A percentile compares a stretch with the other conserved stretches of the same genome.
phyloP scores from a whole-genome alignment of 2,329 filamentous ascomycete species.

The Lasiodiplodia citricola region DNA sequence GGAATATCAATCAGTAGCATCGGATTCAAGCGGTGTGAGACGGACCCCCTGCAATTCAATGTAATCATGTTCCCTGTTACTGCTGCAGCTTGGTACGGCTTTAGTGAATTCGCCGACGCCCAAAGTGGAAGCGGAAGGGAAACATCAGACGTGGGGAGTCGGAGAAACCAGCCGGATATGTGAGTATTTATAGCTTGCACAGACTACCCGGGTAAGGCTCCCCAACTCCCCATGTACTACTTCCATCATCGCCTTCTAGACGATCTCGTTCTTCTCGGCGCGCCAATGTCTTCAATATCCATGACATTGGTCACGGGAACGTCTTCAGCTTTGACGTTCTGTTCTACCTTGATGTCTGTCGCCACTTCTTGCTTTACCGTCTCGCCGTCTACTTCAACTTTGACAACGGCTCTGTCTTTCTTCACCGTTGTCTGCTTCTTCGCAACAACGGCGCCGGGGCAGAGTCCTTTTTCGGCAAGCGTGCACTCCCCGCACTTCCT shows the following conservation, averaged over 20 bases:
- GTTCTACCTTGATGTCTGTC: constrained; percentile 33
- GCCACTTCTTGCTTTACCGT: constrained; percentile 34
- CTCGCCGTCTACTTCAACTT: constrained; percentile 44
- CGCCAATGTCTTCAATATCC: constrained; percentile 31
- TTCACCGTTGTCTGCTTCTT: constrained; percentile 58
- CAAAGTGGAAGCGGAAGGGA: background rate
- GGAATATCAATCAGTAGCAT: background rate
- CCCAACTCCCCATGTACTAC: background rate
- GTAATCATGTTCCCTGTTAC: background rate
- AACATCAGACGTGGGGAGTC: background rate
- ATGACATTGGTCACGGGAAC: constrained; percentile 29
- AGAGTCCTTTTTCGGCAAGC: constrained; percentile 76
- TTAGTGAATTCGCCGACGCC: background rate
- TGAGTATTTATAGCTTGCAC: background rate
- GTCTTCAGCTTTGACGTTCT: constrained; percentile 36
- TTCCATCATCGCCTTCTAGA: constrained; percentile 6
- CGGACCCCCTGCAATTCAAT: background rate
- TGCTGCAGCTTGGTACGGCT: background rate
- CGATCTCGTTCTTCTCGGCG: constrained; percentile 8
- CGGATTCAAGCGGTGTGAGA: background rate
- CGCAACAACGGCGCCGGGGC: constrained; percentile 57
- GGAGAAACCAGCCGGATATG: background rate
- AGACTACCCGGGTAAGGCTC: background rate
- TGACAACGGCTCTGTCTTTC: constrained; percentile 44
- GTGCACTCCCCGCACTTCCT: constrained; percentile 85